phyloP scores from a whole-genome alignment of 306 rosid genomes.

The Medicago ruthenica region DNA sequence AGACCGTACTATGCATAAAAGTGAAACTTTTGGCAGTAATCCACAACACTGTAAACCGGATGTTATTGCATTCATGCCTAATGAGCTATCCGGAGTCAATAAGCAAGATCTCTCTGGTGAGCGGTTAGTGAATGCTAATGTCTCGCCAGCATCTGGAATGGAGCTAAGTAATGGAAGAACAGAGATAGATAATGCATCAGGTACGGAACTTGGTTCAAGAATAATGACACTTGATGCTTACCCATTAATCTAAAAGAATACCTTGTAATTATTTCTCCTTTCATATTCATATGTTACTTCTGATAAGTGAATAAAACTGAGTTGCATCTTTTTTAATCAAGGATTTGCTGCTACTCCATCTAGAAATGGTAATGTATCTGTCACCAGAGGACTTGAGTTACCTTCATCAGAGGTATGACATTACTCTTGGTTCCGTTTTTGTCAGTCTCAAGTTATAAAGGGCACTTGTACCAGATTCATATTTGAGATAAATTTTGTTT shows the following conservation, averaged over 20 bases:
- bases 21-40: conserved; percentile 56
- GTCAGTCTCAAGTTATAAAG: conserved; percentile 26
- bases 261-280: conserved; percentile 26
- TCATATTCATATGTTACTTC: conserved; percentile 38
- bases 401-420: conserved; percentile 79
- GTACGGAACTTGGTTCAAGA: conserved; percentile 51
- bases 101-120: conserved; percentile 70
- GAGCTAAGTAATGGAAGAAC: conserved; percentile 74
- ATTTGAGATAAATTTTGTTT: conserved; percentile 16
- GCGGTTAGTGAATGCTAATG: conserved; percentile 62
- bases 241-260: conserved; percentile 31
- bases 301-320: conserved; percentile 46
- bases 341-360: conserved; percentile 65
- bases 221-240: conserved; percentile 33
- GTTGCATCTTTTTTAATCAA: conserved; percentile 48
- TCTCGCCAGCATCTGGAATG: conserved; percentile 58
- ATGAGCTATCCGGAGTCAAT: conserved; percentile 71
- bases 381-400: conserved; percentile 64
- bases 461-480: conserved; percentile 22
- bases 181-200: conserved; percentile 71
- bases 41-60: conserved; percentile 59
- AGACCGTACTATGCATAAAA: conserved; percentile 55
- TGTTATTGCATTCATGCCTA: conserved; percentile 56
- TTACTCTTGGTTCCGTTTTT: conserved; percentile 30
- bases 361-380: conserved; percentile 63